A percentile compares a stretch with the other conserved stretches of the same genome.
Conservation (phyloP, 1,139 yeast species). For the Lodderomyces theae region DNA sequence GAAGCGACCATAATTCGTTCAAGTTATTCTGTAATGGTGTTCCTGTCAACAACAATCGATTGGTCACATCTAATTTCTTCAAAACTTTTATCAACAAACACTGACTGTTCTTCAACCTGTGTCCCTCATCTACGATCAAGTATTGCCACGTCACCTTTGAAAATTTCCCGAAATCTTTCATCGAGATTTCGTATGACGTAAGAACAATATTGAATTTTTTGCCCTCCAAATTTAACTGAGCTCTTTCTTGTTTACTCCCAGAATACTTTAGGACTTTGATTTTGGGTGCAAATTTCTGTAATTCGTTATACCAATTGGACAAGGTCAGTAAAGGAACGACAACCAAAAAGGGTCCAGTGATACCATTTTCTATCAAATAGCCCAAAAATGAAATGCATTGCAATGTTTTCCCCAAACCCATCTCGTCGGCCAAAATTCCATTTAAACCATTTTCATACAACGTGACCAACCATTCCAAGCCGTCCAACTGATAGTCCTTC, state of each 20-base stretch:
- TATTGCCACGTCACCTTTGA: conserved; percentile 67
- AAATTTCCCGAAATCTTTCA: conserved; percentile 60
- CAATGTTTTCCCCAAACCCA: conserved; percentile 93
- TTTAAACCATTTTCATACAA: conserved; percentile 90
- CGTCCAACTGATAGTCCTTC: conserved; percentile 85
- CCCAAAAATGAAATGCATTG: conserved; percentile 80
- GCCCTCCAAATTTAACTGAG: conserved; percentile 24
- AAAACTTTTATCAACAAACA: conserved; percentile 70
- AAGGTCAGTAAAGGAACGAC: conserved; percentile 88
- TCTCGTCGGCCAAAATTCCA: conserved; percentile 94
- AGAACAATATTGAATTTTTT: conserved; percentile 48
- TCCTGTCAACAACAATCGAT: conserved; percentile 80
- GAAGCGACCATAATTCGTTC: conserved; percentile 83
- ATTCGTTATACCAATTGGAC: conserved; percentile 79
- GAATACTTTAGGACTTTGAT: conserved; percentile 63
- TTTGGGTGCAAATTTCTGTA: conserved; percentile 68
- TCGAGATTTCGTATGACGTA: conserved; percentile 79
- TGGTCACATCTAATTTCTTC: conserved; percentile 62
- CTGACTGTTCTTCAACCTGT: conserved; percentile 78
- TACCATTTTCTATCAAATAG: conserved; percentile 74
- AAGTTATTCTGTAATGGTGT: conserved; percentile 92
- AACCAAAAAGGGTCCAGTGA: conserved; percentile 79
- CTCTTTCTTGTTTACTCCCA: conserved; percentile 61
- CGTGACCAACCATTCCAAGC: conserved; percentile 86
- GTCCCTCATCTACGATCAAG: conserved; percentile 94